These are phyloP conservation scores for Colletotrichum chrysophilum DNA, from an alignment of 2,329 filamentous ascomycete genomes.

Conservation along the genomic window DNA sequence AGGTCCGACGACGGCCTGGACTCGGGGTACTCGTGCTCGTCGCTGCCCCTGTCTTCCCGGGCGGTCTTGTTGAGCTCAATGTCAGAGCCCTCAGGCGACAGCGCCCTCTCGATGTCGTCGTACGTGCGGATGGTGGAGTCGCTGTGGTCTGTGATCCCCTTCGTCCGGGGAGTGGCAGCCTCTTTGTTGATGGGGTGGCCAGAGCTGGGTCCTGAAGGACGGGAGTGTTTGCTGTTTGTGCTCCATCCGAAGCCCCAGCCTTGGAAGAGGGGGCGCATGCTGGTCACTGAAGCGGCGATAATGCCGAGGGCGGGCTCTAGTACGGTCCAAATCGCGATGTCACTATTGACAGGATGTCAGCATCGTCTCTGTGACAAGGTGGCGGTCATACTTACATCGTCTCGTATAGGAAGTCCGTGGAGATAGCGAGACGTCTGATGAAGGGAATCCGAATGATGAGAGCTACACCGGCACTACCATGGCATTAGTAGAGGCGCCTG, in stretches of 20 bases:
- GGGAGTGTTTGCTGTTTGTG: slow-evolving; percentile 13
- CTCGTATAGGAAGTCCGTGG: slow-evolving; percentile 32
- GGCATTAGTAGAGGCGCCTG: background rate
- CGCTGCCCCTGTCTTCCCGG: background rate
- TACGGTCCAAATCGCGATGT: slow-evolving; percentile 35
- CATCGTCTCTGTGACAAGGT: background rate
- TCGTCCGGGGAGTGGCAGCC: background rate
- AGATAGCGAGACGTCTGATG: slow-evolving; percentile 30
- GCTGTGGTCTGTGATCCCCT: background rate
- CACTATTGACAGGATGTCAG: slow-evolving; percentile 25
- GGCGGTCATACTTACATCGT: slow-evolving; percentile 30
- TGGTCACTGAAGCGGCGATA: slow-evolving; percentile 35
- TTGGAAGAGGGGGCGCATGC: slow-evolving; percentile 35
- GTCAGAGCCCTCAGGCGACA: slow-evolving; percentile 5
- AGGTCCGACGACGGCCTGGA: slow-evolving; percentile 15
- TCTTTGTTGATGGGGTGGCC: background rate
- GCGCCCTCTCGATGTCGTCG: slow-evolving; percentile 4
- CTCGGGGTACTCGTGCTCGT: background rate
- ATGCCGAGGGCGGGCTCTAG: slow-evolving; percentile 38
- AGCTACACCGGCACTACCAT: slow-evolving; percentile 40
- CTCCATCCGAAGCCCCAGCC: slow-evolving; percentile 27
- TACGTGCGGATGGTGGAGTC: slow-evolving; percentile 2
- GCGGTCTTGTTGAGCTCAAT: slow-evolving; percentile 19
- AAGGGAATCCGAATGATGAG: slow-evolving; percentile 42
- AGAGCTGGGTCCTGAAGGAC: background rate